Conservation (phyloP, 2,329 filamentous ascomycete genomes). For the Exophiala calicioides region DNA sequence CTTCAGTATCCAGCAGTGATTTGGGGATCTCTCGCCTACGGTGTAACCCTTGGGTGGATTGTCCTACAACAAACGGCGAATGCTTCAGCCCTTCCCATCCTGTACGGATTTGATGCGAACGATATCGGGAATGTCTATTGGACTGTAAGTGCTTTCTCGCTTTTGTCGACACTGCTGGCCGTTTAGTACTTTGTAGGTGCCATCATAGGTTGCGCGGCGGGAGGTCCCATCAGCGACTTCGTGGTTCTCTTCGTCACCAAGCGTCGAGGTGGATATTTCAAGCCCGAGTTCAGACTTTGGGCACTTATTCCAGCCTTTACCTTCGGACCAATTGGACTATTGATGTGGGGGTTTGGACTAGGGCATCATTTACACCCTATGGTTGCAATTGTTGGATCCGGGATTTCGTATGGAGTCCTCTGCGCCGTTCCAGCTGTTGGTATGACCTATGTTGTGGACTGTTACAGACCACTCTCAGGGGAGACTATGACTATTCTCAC, state of each 20-base stretch:
- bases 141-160: not conserved
- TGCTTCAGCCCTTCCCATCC: constrained; percentile 3
- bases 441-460: constrained; percentile 17
- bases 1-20: constrained; percentile 7
- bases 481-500: constrained; percentile 8
- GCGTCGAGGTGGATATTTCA: constrained; percentile 49
- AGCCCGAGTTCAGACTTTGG: constrained; percentile 53
- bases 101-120: constrained; percentile 6
- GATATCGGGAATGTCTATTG: constrained; percentile 15
- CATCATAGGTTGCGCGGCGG: constrained; percentile 5
- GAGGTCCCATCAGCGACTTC: constrained; percentile 10
- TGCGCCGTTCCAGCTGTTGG: constrained; percentile 12
- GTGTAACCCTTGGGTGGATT: constrained; percentile 10
- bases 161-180: not conserved
- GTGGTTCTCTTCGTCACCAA: constrained; percentile 39
- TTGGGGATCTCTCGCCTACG: constrained; percentile 6
- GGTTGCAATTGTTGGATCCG: constrained; percentile 9
- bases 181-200: constrained; percentile 2
- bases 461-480: constrained; percentile 9
- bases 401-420: constrained; percentile 9
- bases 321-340: constrained; percentile 11
- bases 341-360: constrained; percentile 9
- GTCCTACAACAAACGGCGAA: constrained; percentile 16
- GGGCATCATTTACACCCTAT: not conserved
- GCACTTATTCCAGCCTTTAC: constrained; percentile 2